phyloP scores from a whole-genome alignment of 148 eudicot species.

The Diospyros kaki region DNA sequence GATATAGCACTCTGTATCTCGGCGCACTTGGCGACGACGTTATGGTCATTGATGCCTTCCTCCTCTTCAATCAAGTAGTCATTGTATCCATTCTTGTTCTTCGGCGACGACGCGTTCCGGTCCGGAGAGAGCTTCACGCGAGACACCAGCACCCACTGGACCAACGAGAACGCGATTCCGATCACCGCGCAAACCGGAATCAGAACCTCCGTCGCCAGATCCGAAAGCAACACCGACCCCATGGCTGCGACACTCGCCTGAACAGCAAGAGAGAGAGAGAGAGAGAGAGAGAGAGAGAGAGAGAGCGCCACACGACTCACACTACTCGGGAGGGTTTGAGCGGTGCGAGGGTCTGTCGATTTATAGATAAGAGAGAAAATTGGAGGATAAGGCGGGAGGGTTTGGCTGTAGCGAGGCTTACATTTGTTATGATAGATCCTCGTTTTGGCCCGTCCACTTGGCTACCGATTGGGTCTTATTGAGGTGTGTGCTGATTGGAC shows the following conservation, averaged over 20 bases:
- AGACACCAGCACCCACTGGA: conserved; percentile 12
- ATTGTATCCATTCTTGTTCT: conserved; percentile 39
- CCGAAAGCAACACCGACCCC: conserved; percentile 43
- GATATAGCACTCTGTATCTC: conserved; percentile 81
- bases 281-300: background rate
- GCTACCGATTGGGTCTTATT: background rate
- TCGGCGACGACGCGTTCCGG: background rate
- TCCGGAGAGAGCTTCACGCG: conserved; percentile 8
- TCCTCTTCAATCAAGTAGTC: conserved; percentile 71
- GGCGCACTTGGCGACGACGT: conserved; percentile 62
- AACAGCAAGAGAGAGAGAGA: background rate
- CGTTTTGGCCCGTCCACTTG: background rate
- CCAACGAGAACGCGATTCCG: conserved; percentile 20
- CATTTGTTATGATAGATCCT: background rate
- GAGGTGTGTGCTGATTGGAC: no score
- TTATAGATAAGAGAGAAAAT: background rate
- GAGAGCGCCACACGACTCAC: background rate
- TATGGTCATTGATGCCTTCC: conserved; percentile 53
- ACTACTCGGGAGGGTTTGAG: background rate
- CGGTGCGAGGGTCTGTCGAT: background rate
- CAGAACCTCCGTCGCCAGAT: conserved; percentile 57
- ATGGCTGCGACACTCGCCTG: background rate
- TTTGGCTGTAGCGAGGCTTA: background rate
- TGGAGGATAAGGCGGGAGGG: background rate
- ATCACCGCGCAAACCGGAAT: conserved; percentile 72